Evolutionary conservation across 495 filamentous ascomycete species (phyloP).

Genomic region (Penicillium nucicola): DNA sequence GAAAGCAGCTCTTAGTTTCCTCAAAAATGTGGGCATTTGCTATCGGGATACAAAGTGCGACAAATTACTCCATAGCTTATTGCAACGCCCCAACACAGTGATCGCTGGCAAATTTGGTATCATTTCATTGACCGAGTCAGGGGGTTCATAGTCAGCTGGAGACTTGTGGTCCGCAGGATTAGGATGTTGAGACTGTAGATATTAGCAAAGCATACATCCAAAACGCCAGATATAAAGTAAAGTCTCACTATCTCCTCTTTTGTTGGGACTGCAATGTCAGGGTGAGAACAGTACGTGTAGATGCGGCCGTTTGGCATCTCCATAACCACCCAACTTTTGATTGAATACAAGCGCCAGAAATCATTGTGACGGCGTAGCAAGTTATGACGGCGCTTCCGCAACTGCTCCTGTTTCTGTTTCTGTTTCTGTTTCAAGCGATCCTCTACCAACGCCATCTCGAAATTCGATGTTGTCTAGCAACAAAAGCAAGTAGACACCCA

Average conservation of each 20-base stretch:
- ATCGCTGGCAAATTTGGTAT: too few relatives aligned
- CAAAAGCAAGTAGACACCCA: too few relatives aligned
- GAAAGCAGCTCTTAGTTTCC: too few relatives aligned
- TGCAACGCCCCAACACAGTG: too few relatives aligned
- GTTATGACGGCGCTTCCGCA: constrained; percentile 18
- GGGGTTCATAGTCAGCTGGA: constrained; percentile 30
- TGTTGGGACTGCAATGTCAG: neutral
- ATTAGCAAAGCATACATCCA: neutral
- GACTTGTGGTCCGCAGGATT: constrained; percentile 22
- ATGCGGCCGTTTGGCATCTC: constrained; percentile 15
- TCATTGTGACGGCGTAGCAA: constrained; percentile 14
- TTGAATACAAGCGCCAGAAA: constrained; percentile 17
- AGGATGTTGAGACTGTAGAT: neutral
- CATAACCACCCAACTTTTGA: constrained; percentile 9
- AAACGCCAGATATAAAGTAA: neutral
- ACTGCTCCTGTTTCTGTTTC: too few relatives aligned
- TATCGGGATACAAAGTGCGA: too few relatives aligned
- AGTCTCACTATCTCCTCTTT: neutral
- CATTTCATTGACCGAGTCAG: too few relatives aligned
- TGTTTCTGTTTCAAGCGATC: constrained; percentile 11
- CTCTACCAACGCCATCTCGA: too few relatives aligned
- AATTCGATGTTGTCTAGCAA: too few relatives aligned
- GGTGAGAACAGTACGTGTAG: constrained; percentile 12
- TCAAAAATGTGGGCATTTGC: too few relatives aligned
- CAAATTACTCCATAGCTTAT: too few relatives aligned